Evolutionary conservation across 2,329 filamentous ascomycete species (phyloP), one percentile per base, ranked within the genome.

Genomic region (Fusarium staphyleae): DNA sequence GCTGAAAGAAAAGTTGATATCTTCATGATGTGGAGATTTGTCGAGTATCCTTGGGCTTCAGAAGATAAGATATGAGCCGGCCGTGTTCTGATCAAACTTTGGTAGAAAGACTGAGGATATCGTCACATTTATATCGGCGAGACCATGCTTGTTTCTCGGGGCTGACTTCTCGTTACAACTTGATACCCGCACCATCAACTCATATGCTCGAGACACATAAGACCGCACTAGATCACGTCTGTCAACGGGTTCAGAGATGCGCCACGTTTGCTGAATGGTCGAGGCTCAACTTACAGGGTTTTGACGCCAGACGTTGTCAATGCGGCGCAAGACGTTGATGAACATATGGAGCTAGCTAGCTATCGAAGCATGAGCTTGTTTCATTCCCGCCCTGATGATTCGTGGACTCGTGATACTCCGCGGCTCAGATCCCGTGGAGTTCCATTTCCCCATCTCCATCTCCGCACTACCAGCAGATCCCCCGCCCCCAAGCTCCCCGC

Each of bases 381-480:
- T 30, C 4, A 8, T 9, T 14, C 14, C 6, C 4, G 2, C 13
- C 3, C 5, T 7, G 1, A 1, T n/a, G 12, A 18, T 61, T 61
- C 14, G 58, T 59, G 58, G 58, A 39, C 0, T 3, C 0, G 1
- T 1, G 15, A 36, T 46, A 45, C 36, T 55, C 58, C 58, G 58
- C 58, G 58, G 58, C 58, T 62, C 34, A 45, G 44, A 16, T 62
- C 35, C 58, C 58, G 58, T 62, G 58, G 57, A 49, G 44, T n/a
- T 3, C 49, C 16, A 59, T 61, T 61, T 61, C 58, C 59, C 57
- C 54, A 61, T 59, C n/a, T 9, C 22, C 22, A 39, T 39, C 36
- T 40, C 22, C 36, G 30, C n/a, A 10, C 33, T 52, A 59, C 48
- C 14, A 22, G 51, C 41, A 43, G 53, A 61, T 61, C 49, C 53